phyloP scores from a whole-genome alignment of 2,329 filamentous ascomycete genomes.

The Neofusicoccum sp. region DNA sequence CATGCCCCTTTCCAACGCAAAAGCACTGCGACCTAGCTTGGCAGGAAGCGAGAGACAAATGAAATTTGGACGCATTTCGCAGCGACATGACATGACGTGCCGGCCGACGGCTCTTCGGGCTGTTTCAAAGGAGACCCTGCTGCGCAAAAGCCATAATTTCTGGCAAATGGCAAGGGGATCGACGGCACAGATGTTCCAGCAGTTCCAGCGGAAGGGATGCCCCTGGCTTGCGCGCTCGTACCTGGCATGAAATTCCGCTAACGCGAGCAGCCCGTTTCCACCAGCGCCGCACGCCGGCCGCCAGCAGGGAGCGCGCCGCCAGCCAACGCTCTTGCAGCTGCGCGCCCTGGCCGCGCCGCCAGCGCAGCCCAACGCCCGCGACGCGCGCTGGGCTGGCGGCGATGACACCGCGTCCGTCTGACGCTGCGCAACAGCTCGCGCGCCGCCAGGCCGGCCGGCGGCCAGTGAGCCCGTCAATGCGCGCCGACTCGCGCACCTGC shows the following conservation, averaged over 20 bases:
- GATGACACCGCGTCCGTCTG: constrained; percentile 3
- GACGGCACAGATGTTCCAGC: constrained; percentile 20
- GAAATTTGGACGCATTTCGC: constrained; percentile 39
- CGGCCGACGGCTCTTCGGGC: constrained; percentile 37
- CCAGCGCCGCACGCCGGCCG: constrained; percentile 3
- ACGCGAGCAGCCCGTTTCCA: constrained; percentile 16
- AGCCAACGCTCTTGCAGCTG: constrained; percentile 12
- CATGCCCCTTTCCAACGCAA: constrained; percentile 25
- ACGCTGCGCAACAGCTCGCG: constrained; percentile 7
- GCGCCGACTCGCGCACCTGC: constrained; percentile 16
- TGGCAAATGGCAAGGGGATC: constrained; percentile 18
- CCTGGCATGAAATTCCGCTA: constrained; percentile 16
- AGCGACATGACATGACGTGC: constrained; percentile 37
- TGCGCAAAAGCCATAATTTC: constrained; percentile 20
- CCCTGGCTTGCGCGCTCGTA: constrained; percentile 17
- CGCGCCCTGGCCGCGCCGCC: constrained; percentile 5
- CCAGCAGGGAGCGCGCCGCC: constrained; percentile 9
- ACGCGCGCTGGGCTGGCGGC: neutral
- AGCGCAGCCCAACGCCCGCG: neutral
- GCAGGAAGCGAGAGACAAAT: constrained; percentile 39
- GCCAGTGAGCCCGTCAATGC: constrained; percentile 19
- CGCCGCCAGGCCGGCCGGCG: constrained; percentile 2
- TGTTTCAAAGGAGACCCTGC: constrained; percentile 33
- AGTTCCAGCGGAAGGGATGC: constrained; percentile 19
- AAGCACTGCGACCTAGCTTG: constrained; percentile 28